phyloP scores from a whole-genome alignment of 768 basidiomycete genomes.

The Termitomyces sp. region DNA sequence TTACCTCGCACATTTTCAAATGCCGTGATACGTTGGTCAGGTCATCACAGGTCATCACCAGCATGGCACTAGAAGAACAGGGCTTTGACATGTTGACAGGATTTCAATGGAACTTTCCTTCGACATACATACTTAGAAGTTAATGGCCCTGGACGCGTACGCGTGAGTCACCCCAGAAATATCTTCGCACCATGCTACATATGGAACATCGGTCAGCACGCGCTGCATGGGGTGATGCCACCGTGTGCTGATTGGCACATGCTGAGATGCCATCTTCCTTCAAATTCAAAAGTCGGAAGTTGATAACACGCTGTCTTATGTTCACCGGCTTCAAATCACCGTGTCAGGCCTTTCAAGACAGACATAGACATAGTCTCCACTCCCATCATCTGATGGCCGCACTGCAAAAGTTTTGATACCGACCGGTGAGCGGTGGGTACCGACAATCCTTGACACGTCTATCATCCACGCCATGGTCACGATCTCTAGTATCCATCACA shows the following conservation, averaged over 20 bases:
- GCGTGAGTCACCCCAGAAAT: not conserved
- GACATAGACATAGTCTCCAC: not conserved
- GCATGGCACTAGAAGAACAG: not conserved
- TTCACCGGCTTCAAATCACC: not conserved
- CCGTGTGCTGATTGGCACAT: not conserved
- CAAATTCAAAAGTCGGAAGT: not conserved
- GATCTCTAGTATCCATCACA: not conserved
- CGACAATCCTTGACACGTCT: not conserved
- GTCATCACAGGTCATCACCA: not conserved
- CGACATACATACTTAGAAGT: not conserved
- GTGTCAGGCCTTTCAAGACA: not conserved
- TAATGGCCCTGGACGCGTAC: not conserved
- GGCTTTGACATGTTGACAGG: not conserved
- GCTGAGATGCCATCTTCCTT: not conserved
- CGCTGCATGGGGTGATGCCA: not conserved
- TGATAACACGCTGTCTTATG: not conserved
- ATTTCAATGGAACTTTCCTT: conserved; percentile 1
- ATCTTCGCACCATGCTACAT: not conserved
- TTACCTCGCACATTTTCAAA: not conserved
- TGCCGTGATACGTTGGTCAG: not conserved
- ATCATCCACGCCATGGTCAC: not conserved
- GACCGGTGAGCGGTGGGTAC: not conserved
- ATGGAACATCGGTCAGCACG: not conserved
- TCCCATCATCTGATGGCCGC: not conserved
- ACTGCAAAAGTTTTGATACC: not conserved